Evolutionary conservation across 768 basidiomycete species (phyloP).

Genomic region (Lactarius vividus): DNA sequence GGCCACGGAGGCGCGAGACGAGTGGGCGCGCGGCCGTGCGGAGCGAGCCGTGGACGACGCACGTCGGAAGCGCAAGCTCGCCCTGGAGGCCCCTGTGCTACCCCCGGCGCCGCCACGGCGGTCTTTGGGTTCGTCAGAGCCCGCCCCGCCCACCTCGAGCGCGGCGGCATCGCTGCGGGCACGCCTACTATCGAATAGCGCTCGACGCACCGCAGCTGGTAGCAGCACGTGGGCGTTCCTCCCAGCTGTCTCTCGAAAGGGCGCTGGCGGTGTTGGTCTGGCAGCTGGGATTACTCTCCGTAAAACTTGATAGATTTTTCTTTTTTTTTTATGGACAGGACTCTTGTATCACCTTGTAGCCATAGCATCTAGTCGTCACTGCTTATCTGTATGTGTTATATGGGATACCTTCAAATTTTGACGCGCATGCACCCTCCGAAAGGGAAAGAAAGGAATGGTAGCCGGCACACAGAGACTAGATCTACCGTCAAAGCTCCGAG

Average conservation of each 20-base stretch:
- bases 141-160: conserved; percentile 1
- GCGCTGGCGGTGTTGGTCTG: conserved; percentile 1
- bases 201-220: conserved; percentile 16
- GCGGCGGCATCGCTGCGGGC: conserved; percentile 22
- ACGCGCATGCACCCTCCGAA: background rate
- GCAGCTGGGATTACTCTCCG: conserved; percentile 21
- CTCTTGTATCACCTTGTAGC: conserved; percentile 14
- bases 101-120: background rate
- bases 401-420: background rate
- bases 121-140: background rate
- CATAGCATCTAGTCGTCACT: conserved; percentile 13
- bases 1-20: conserved; percentile 54
- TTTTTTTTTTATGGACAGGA: conserved; percentile 1
- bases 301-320: conserved; percentile 6
- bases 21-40: conserved; percentile 55
- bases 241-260: conserved; percentile 6
- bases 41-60: conserved; percentile 45
- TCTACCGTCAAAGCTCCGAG: too few species aligned
- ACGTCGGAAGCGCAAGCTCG: conserved; percentile 47
- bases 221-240: background rate
- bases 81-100: conserved; percentile 23
- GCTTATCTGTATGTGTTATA: conserved; percentile 1
- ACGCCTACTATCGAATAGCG: conserved; percentile 25
- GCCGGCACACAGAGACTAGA: too few species aligned
- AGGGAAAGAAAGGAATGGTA: too few species aligned